Conservation (phyloP, 2,329 filamentous ascomycete species). For the Ceratocystis ficicola region DNA sequence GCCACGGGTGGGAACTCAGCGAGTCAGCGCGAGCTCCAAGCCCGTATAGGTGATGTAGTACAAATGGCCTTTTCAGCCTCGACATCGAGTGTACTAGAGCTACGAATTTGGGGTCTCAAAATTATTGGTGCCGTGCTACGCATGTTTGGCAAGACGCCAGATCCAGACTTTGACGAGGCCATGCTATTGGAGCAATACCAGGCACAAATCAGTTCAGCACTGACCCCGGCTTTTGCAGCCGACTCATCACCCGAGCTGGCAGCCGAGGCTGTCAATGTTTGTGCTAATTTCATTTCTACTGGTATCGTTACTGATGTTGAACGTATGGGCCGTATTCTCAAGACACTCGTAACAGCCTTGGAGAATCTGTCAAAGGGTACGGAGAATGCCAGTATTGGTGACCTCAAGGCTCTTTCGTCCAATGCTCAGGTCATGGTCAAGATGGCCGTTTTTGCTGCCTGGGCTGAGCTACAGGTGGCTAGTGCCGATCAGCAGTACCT, state of each 20-base stretch:
- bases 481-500: conserved; percentile 87
- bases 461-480: conserved; percentile 92
- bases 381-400: conserved; percentile 62
- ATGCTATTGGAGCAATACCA: conserved; percentile 96
- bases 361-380: conserved; percentile 66
- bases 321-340: conserved; percentile 95
- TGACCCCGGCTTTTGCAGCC: conserved; percentile 89
- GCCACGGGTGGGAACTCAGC: conserved; percentile 64
- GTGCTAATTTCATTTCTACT: conserved; percentile 92
- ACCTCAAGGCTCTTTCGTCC: conserved; percentile 80
- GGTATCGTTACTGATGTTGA: conserved; percentile 96
- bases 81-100: conserved; percentile 79
- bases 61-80: conserved; percentile 96
- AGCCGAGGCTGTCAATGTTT: conserved; percentile 92
- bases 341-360: conserved; percentile 76
- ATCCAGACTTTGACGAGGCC: conserved; percentile 95
- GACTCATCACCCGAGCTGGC: conserved; percentile 94
- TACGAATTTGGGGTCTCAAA: conserved; percentile 81
- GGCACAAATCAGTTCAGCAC: conserved; percentile 89
- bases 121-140: conserved; percentile 89
- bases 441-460: conserved; percentile 91
- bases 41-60: conserved; percentile 79
- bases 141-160: conserved; percentile 89
- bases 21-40: conserved; percentile 67
- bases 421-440: conserved; percentile 98